Evolutionary conservation across 331 rosid genomes (phyloP), one percentile per base, ranked within the genome.

Genomic region (Ulmus americana): DNA sequence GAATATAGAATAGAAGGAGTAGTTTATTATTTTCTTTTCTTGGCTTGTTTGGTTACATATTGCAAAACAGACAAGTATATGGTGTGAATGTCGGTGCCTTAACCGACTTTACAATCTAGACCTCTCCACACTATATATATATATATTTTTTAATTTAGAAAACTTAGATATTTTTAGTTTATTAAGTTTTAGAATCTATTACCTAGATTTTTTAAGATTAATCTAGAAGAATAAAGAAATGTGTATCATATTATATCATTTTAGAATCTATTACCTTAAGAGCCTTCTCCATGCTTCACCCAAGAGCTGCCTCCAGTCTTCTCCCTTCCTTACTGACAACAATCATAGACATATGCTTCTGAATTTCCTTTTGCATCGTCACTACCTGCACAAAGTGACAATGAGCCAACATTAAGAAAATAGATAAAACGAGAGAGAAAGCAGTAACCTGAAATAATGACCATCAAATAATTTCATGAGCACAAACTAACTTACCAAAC

Each of bases 271-370:
- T 20, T 1, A 20, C 82, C 81, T 87, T 90, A 54, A 87, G 59
- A 71, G 87, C 69, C 70, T 86, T 90, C 74, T 95, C 97, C 87
- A 84, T 81, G 85, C 65, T 86, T 66, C 86, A 81, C 61, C 95
- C 95, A 15, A 90, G 73, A 70, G 90, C 73, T 5, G 87, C 81
- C 85, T 95, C 96, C 10, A 94, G 86, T 77, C 95, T 73, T 73
- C 76, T 87, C 46, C 99, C 95, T 79, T 94, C 99, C 88, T 94
- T 94, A 28, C 88, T 78, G 48, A 90, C 68, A 53, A 82, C 84
- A 64, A 74, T 78, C 86, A 69, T 78, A 49, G 88, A 65, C 85
- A 95, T 82, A 79, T 90, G 97, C 79, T 90, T 95, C 76, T 90
- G 99, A 83, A 78, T 69, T 64, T 95, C 97, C 60, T 84, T 95